Evolutionary conservation across 106 monocot species (phyloP), one percentile per base, ranked within the genome.

Genomic region (Narthecium ossifragum): DNA sequence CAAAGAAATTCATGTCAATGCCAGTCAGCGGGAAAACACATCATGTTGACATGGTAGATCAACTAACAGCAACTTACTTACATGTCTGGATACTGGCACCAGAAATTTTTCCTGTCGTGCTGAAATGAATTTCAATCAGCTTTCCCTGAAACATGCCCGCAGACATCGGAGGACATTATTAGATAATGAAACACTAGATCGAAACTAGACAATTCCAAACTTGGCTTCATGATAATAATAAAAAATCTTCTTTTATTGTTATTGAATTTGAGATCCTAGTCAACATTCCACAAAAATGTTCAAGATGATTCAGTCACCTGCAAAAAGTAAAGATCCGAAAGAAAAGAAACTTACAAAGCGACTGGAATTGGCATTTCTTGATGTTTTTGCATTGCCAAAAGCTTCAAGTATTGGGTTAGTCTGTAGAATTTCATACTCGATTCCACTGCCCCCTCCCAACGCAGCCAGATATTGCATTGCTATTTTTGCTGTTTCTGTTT

Each of bases 401-500:
- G 94, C 90, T 73, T 96, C 94, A 58, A 96, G 73, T 61, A 96
- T 96, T 31, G 94, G 94, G 76, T 96, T 96, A 25, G 90, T 90
- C 66, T 96, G 83, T 55, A 96, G 70, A 23, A 96, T 90, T 67
- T 96, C 94, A 76, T 96, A 78, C 63, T 96, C 94, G 36, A 96
- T 96, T 39, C 94, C 94, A 58, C 90, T 90, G 12, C 94, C 94
- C 24, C 94, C 94, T 55, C 90, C 94, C 59, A 96, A 78, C 41
- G 94, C 69, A 68, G 94, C 90, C 74, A 96, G 72, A 70, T 96
- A 96, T 68, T 96, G 94, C 94, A 96, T 96, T 32, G 94, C 90
- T 62, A 96, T 96, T 46, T 96, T 96, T 75, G 94, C 94, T 25
- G 90, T 96, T 84, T 96, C 94, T 49, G 94, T 96, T 78, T 96